phyloP scores from a whole-genome alignment of 768 basidiomycete species.

The Suillus lakei region DNA sequence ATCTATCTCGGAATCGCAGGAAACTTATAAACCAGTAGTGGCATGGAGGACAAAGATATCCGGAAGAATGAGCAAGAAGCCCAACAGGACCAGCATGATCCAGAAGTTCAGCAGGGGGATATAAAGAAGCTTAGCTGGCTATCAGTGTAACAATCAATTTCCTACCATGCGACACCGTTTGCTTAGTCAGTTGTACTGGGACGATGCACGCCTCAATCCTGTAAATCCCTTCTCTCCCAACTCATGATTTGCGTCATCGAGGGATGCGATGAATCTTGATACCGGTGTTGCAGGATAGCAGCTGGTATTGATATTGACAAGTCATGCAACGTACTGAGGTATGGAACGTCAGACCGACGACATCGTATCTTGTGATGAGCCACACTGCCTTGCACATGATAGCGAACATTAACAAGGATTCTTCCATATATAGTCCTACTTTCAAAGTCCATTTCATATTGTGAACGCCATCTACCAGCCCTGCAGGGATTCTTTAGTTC shows the following conservation, averaged over 20 bases:
- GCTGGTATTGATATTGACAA: constrained; percentile 68
- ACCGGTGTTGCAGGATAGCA: constrained; percentile 56
- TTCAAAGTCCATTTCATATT: constrained; percentile 75
- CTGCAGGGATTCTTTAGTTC: constrained; percentile 42
- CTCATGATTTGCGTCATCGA: constrained; percentile 83
- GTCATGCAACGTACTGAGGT: constrained; percentile 72
- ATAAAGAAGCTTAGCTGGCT: background rate
- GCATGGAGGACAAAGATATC: background rate
- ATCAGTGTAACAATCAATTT: background rate
- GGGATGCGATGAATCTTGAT: constrained; percentile 71
- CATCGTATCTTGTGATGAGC: background rate
- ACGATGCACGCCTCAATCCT: constrained; percentile 73
- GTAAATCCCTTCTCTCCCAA: constrained; percentile 95
- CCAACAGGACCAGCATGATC: background rate
- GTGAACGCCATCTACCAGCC: constrained; percentile 94
- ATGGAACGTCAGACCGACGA: background rate
- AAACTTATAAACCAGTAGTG: background rate
- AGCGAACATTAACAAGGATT: constrained; percentile 87
- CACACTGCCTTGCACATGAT: constrained; percentile 98
- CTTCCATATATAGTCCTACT: constrained; percentile 67
- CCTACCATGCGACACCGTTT: background rate
- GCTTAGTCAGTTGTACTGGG: background rate
- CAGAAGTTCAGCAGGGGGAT: background rate
- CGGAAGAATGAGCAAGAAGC: background rate
- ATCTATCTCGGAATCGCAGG: background rate